A percentile compares a stretch with the other conserved stretches of the same genome.
These are phyloP conservation scores for Cladophialophora carrionii DNA, from an alignment of 2,329 filamentous ascomycete genomes.

Conservation along the genomic window DNA sequence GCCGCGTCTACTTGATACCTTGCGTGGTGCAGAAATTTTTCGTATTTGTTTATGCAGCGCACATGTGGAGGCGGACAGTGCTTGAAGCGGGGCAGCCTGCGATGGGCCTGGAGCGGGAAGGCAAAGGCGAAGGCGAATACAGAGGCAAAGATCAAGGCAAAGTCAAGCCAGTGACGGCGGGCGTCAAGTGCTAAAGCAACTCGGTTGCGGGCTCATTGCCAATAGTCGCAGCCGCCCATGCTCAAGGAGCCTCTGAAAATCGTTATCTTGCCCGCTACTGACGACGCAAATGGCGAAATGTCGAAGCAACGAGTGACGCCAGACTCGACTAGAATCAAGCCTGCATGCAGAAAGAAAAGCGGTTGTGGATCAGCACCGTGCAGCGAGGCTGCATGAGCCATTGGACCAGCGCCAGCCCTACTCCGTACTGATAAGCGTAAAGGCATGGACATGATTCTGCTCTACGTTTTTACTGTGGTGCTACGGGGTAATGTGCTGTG, in stretches of 20 bases:
- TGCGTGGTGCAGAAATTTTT: slow-evolving; percentile 4
- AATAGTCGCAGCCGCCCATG: background rate
- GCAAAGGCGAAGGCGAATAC: background rate
- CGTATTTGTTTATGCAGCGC: slow-evolving; percentile 5
- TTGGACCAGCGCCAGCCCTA: background rate
- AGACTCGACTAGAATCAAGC: background rate
- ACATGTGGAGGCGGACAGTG: slow-evolving; percentile 4
- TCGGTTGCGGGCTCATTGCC: background rate
- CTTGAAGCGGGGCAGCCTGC: background rate
- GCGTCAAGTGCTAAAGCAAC: background rate
- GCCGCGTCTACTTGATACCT: background rate
- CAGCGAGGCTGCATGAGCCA: background rate
- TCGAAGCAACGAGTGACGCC: background rate
- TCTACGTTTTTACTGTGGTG: background rate
- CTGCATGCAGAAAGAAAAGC: background rate
- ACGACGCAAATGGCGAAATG: background rate
- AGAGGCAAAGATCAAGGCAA: background rate
- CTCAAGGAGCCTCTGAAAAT: slow-evolving; percentile 1
- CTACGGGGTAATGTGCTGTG: too few relatives aligned
- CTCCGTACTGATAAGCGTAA: background rate
- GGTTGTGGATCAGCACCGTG: background rate
- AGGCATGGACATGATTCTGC: too few relatives aligned
- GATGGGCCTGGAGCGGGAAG: background rate
- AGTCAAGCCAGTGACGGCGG: slow-evolving; percentile 2
- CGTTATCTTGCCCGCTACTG: background rate